Evolutionary conservation across 805 yeast species (phyloP), one percentile per base, ranked within the genome.

Genomic region (Candida boidinii): DNA sequence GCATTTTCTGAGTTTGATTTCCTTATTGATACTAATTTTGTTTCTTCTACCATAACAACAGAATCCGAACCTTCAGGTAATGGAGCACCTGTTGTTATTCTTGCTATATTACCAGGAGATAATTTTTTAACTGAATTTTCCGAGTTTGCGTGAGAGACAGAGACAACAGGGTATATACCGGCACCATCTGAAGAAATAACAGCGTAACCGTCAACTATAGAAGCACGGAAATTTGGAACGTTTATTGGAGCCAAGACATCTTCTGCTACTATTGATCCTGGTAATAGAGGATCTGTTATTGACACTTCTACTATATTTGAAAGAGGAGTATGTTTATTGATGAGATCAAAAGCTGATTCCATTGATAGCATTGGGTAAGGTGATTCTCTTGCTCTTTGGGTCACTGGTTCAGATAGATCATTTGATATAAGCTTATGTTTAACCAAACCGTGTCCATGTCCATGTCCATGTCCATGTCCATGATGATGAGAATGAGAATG

Each of bases 41-140:
- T 71, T 39, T 69, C 73, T 43, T 71, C 78, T 2, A 71, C 76
- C 49, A 70, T 69, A 6, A 71, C 63, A 12, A 71, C 73, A 1
- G 76, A 73, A 23, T 65, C 64, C 0, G 75, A 64, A 3, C 75
- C 76, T n/a, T 51, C 49, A 0, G 77, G 77, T 1, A 71, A 54
- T 4, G 76, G 76, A 0, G 78, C 77, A 6, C 78, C 78, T 0
- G 77, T 71, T 2, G 77, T 71, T 17, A 71, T 57, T 26, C 78
- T 49, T 1, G 68, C 61, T 24, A 70, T 60, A 4, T 56, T 39
- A 1, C 69, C 67, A 1, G 54, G 30, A 2, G 26, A 11, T 7
- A 46, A 35, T 4, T 13, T 26, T 9, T 39, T 43, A 12, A 41
- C 41, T 8, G 39, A 35, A 23, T 30, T 47, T 14, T 44, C 39